Percentiles rank a stretch among this genome's conserved stretches.
Evolutionary conservation across 352 stramenopile genomes (phyloP).

Genomic region (Lagenidium giganteum): DNA sequence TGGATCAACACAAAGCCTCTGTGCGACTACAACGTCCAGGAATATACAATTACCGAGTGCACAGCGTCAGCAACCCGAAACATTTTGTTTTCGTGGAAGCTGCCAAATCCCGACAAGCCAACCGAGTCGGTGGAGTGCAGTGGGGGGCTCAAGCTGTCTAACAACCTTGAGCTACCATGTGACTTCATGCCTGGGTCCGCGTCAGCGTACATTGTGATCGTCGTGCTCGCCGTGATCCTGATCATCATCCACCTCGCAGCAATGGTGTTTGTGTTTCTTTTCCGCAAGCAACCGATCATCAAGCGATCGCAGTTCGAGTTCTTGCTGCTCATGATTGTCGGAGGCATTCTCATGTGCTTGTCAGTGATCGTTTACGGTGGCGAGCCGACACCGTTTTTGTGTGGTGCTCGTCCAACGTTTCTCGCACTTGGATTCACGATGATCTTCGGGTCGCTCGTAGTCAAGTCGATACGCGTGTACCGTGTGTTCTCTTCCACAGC

Average conservation of each 20-base stretch:
- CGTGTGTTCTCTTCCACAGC: constrained; percentile 23
- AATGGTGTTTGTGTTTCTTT: constrained; percentile 20
- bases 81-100: constrained; percentile 33
- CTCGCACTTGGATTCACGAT: constrained; percentile 19
- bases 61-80: constrained; percentile 16
- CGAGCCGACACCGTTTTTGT: constrained; percentile 10
- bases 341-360: constrained; percentile 21
- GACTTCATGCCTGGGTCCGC: constrained; percentile 3
- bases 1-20: constrained; percentile 20
- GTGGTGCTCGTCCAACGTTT: constrained; percentile 16
- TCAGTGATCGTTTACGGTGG: constrained; percentile 16
- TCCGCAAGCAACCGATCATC: constrained; percentile 27
- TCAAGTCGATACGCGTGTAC: constrained; percentile 38
- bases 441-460: constrained; percentile 24
- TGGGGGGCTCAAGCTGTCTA: constrained; percentile 17
- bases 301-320: constrained; percentile 36
- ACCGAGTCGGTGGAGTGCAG: constrained; percentile 30
- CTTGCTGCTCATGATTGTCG: constrained; percentile 19
- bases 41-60: constrained; percentile 32
- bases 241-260: constrained; percentile 1
- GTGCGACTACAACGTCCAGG: constrained; percentile 40
- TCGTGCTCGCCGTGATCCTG: constrained; percentile 8
- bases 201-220: constrained; percentile 3
- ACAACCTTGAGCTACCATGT: constrained; percentile 13
- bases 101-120: constrained; percentile 15